phyloP scores from a whole-genome alignment of 2,329 filamentous ascomycete species.

The Sclerotiophoma versabilis region DNA sequence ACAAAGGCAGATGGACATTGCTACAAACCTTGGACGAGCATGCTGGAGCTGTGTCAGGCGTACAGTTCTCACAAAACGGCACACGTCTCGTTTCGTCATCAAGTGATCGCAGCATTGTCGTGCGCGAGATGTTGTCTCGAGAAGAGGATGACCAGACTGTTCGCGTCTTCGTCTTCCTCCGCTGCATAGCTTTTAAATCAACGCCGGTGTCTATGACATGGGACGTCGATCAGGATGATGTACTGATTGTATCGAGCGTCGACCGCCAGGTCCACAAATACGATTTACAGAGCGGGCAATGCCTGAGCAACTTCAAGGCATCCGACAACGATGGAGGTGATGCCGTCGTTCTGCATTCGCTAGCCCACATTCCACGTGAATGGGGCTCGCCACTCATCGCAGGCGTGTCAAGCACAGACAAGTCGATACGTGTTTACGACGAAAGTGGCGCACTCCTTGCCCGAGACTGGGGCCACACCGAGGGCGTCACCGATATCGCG shows the following conservation, averaged over 20 bases:
- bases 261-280: slow-evolving; percentile 68
- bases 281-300: slow-evolving; percentile 71
- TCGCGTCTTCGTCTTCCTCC: slow-evolving; percentile 78
- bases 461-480: slow-evolving; percentile 93
- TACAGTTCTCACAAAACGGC: slow-evolving; percentile 77
- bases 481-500: slow-evolving; percentile 86
- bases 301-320: slow-evolving; percentile 78
- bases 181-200: slow-evolving; percentile 81
- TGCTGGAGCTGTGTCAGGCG: slow-evolving; percentile 79
- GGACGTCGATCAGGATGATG: slow-evolving; percentile 65
- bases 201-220: slow-evolving; percentile 86
- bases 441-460: slow-evolving; percentile 79
- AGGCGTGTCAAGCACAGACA: slow-evolving; percentile 93
- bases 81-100: slow-evolving; percentile 82
- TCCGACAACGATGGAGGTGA: slow-evolving; percentile 81
- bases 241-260: slow-evolving; percentile 66
- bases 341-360: slow-evolving; percentile 80
- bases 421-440: slow-evolving; percentile 91
- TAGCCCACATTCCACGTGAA: slow-evolving; percentile 67
- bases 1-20: slow-evolving; percentile 70
- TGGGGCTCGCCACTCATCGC: slow-evolving; percentile 73
- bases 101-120: slow-evolving; percentile 79
- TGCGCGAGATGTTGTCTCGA: slow-evolving; percentile 78
- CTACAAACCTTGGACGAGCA: slow-evolving; percentile 94
- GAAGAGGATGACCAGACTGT: slow-evolving; percentile 65